phyloP scores from a whole-genome alignment of 768 basidiomycete species.

The Tephrocybe sp. region DNA sequence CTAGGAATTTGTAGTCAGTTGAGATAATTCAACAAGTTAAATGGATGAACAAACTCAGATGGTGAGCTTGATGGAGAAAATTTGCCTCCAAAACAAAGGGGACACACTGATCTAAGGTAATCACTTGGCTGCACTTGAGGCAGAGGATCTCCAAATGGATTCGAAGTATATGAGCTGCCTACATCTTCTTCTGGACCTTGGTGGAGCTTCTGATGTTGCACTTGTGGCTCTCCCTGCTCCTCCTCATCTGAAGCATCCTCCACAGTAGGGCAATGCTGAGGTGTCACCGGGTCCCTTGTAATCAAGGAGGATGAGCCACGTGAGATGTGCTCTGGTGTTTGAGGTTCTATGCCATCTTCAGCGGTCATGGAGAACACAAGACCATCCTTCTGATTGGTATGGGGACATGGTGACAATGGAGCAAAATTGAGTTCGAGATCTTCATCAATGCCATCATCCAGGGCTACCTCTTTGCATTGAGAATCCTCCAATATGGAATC shows the following conservation, averaged over 20 bases:
- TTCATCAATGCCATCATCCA: not conserved
- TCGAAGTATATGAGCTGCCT: not conserved
- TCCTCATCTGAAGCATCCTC: not conserved
- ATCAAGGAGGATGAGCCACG: not conserved
- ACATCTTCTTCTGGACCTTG: not conserved
- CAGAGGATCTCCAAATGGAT: not conserved
- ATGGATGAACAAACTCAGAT: not conserved
- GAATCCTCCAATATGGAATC: conserved; percentile 1
- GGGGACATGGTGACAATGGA: too few species aligned
- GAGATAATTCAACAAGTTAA: not conserved
- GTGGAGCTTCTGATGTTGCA: not conserved
- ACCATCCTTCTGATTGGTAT: too few species aligned
- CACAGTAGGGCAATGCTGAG: too few species aligned
- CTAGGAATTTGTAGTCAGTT: conserved; percentile 1
- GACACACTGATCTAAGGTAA: conserved; percentile 23
- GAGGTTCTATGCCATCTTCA: too few species aligned
- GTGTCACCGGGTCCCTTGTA: not conserved
- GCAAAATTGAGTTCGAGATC: not conserved
- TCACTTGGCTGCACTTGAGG: conserved; percentile 14
- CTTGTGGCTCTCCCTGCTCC: not conserved
- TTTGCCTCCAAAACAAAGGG: conserved; percentile 26
- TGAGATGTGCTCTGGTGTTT: too few species aligned
- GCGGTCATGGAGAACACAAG: too few species aligned
- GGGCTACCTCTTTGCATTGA: not conserved
- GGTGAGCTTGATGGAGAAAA: not conserved